Base-by-base conservation (phyloP, 345 rosid genomes). In the Citrus trifoliata region DNA sequence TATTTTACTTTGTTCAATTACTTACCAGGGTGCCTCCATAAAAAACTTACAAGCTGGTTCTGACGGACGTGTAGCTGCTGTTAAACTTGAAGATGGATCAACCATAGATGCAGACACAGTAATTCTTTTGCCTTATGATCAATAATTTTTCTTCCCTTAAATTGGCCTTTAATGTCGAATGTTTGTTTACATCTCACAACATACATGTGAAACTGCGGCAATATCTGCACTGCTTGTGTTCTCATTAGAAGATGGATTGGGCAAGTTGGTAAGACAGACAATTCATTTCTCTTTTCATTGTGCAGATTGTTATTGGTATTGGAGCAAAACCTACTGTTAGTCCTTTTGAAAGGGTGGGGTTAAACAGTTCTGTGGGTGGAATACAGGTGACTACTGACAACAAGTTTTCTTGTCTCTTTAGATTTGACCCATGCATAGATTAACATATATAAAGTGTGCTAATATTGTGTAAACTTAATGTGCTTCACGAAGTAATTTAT, bases 301-400 rank as follows among this genome's bases (percentile, higher is more conserved):
- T 81, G 76, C 89, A 93, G 99, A 87, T 91, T 27, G 78, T 95
- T 74, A 85, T 95, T 67, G 99, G 99, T 28, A 92, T 95, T 82
- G 98, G 98, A 84, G 98, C 97, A 60, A 95, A 92, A 84, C 98
- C 98, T 81, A 85, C 97, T 70, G 83, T 90, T 12, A 71, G 94
- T 71, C 93, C 97, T 76, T 95, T 95, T 76, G 97, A 88, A 81
- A 82, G 79, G 24, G 86, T 91, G 83, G 86, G 93, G 24, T 81
- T 93, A 83, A 92, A 93, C 80, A 60, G 79, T 70, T 61, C 80
- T 32, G 88, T 92, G 77, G 99, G 99, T 70, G 97, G 98, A 55
- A 89, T 95, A 85, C 97, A 93, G 93, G 99, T 93, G 83, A 61
- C 80, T 62, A 30, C 40, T 12, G 33, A 38, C 28, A 27, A 27